Conservation (phyloP, 805 yeast genomes). For the Starmerella sp. region DNA sequence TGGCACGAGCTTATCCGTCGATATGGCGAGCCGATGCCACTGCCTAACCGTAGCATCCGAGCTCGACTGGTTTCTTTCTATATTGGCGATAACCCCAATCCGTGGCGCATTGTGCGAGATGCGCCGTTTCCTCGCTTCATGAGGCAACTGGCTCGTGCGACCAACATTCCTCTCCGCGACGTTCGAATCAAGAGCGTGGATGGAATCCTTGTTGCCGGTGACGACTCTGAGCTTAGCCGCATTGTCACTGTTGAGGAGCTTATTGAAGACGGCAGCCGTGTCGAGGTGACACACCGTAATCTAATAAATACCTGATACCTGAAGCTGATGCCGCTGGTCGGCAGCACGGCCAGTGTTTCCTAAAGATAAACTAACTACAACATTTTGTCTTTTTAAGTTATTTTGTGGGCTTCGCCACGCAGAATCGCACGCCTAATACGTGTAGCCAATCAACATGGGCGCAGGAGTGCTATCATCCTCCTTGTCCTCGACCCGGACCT, state of each 20-base stretch:
- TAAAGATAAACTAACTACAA: neutral
- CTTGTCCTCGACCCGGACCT: slow-evolving; percentile 40
- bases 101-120: slow-evolving; percentile 23
- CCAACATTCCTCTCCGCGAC: neutral
- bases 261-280: neutral
- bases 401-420: neutral
- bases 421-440: slow-evolving; percentile 11
- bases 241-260: neutral
- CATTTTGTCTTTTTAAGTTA: neutral
- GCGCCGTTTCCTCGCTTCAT: slow-evolving; percentile 31
- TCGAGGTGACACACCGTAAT: neutral
- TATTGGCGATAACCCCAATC: slow-evolving; percentile 11
- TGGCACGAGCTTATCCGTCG: slow-evolving; percentile 37
- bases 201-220: neutral
- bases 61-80: slow-evolving; percentile 19
- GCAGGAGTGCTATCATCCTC: slow-evolving; percentile 52
- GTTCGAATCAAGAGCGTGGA: neutral
- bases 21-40: slow-evolving; percentile 27
- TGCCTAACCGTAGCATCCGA: slow-evolving; percentile 10
- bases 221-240: neutral
- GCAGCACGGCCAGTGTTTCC: neutral
- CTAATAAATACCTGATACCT: neutral
- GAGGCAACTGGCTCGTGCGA: slow-evolving; percentile 4
- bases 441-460: slow-evolving; percentile 45
- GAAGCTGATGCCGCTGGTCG: neutral